A percentile compares a stretch with the other conserved stretches of the same genome.
phyloP scores from a whole-genome alignment of 2,329 filamentous ascomycete genomes.

The Trichoderma sp. region DNA sequence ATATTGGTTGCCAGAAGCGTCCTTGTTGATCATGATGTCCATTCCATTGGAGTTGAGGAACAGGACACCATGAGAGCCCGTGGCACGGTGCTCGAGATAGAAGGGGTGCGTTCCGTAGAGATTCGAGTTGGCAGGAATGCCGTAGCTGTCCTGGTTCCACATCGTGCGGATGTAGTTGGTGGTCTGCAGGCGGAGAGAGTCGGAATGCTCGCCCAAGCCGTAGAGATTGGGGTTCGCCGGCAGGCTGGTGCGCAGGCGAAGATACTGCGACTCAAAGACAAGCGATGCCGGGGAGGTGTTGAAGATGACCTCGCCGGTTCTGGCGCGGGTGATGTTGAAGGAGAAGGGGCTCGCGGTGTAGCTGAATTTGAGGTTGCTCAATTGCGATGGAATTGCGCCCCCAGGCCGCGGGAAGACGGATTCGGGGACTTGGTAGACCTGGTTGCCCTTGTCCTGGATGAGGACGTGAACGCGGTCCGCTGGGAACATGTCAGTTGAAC shows the following conservation, averaged over 20 bases:
- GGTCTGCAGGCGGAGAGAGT: constrained; percentile 67
- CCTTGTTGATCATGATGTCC: constrained; percentile 70
- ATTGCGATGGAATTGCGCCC: constrained; percentile 27
- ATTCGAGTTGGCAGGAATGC: constrained; percentile 63
- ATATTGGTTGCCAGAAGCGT: constrained; percentile 61
- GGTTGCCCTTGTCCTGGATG: constrained; percentile 68
- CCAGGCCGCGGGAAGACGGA: constrained; percentile 61
- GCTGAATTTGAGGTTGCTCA: constrained; percentile 51
- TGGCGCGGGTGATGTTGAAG: constrained; percentile 57
- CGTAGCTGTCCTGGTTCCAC: constrained; percentile 69
- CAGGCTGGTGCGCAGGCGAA: constrained; percentile 70
- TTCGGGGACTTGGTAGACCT: constrained; percentile 74
- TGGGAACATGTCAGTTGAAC: constrained; percentile 32
- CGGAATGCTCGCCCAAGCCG: constrained; percentile 76
- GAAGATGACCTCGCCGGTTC: constrained; percentile 58
- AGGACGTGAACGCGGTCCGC: constrained; percentile 72
- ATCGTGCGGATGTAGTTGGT: constrained; percentile 64
- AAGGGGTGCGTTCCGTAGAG: constrained; percentile 77
- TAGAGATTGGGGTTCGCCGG: constrained; percentile 72
- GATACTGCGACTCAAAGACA: constrained; percentile 77
- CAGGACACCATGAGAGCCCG: constrained; percentile 70
- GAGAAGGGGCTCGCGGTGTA: constrained; percentile 60
- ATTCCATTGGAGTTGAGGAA: constrained; percentile 75
- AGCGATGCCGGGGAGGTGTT: constrained; percentile 67
- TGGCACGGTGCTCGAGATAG: constrained; percentile 62